Evolutionary conservation across 805 yeast genomes (phyloP).

Genomic region (Ogataea ganodermae): DNA sequence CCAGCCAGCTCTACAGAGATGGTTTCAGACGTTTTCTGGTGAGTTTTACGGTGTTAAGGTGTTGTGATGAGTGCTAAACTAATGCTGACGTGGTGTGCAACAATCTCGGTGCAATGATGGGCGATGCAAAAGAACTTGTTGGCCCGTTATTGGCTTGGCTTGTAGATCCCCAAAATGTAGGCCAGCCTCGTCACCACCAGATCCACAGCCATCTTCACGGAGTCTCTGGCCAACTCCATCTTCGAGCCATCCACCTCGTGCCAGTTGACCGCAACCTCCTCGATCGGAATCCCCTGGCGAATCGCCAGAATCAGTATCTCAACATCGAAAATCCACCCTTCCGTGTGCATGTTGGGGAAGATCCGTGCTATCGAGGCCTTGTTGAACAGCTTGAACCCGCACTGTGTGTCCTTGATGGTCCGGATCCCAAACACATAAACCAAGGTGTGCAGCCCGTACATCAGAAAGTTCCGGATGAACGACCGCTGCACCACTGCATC

Average conservation of each 20-base stretch:
- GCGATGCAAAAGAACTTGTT: neutral
- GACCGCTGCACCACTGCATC: constrained; percentile 97
- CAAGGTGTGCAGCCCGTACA: constrained; percentile 88
- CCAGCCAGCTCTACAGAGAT: no score
- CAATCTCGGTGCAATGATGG: no score
- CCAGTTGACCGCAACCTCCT: constrained; percentile 90
- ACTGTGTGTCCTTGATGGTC: constrained; percentile 88
- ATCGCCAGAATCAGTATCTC: constrained; percentile 83
- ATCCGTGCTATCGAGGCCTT: constrained; percentile 61
- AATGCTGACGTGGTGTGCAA: no score
- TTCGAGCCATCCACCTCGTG: constrained; percentile 96
- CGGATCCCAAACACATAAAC: constrained; percentile 89
- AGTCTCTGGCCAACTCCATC: constrained; percentile 87
- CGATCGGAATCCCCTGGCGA: constrained; percentile 63
- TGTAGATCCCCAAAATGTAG: constrained; percentile 78
- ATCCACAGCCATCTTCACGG: constrained; percentile 91
- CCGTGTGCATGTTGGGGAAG: constrained; percentile 92
- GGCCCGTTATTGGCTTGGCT: neutral
- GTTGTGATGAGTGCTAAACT: no score
- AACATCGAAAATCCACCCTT: constrained; percentile 98
- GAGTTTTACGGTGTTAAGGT: neutral
- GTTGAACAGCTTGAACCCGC: constrained; percentile 94
- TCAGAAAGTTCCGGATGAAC: constrained; percentile 81
- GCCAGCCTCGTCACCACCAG: constrained; percentile 88
- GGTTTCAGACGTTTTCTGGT: no score